phyloP scores from a whole-genome alignment of 2,329 filamentous ascomycete genomes.

The Lojkania enalia region DNA sequence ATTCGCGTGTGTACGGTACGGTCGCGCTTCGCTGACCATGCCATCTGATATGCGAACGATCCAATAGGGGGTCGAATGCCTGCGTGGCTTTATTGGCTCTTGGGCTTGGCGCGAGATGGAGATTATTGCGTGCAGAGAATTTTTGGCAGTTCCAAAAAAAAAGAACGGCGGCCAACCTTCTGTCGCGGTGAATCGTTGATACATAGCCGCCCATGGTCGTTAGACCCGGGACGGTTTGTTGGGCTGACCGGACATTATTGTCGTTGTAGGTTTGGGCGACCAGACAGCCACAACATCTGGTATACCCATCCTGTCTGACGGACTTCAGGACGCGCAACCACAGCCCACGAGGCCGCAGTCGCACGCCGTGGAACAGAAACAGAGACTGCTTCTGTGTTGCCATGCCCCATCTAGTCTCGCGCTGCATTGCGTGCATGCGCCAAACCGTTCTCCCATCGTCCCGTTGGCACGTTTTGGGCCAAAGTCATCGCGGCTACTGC shows the following conservation, averaged over 20 bases:
- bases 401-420: background rate
- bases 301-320: too few species aligned
- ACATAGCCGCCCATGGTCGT: too few species aligned
- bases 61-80: slow-evolving; percentile 3
- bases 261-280: too few species aligned
- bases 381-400: too few species aligned
- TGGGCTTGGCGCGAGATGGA: slow-evolving; percentile 2
- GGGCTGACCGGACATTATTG: too few species aligned
- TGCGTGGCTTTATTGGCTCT: slow-evolving; percentile 14
- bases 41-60: background rate
- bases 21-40: slow-evolving; percentile 8
- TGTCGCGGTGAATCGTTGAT: too few species aligned
- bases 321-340: too few species aligned
- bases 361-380: background rate
- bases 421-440: background rate
- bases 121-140: slow-evolving; percentile 7
- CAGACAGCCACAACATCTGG: too few species aligned
- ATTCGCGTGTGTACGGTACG: background rate
- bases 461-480: slow-evolving; percentile 16
- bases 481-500: slow-evolving; percentile 19
- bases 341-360: background rate
- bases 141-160: too few species aligned
- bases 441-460: background rate
- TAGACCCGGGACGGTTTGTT: too few species aligned
- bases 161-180: too few species aligned